phyloP scores from a whole-genome alignment of 768 basidiomycete species.

The Russula vinacea region DNA sequence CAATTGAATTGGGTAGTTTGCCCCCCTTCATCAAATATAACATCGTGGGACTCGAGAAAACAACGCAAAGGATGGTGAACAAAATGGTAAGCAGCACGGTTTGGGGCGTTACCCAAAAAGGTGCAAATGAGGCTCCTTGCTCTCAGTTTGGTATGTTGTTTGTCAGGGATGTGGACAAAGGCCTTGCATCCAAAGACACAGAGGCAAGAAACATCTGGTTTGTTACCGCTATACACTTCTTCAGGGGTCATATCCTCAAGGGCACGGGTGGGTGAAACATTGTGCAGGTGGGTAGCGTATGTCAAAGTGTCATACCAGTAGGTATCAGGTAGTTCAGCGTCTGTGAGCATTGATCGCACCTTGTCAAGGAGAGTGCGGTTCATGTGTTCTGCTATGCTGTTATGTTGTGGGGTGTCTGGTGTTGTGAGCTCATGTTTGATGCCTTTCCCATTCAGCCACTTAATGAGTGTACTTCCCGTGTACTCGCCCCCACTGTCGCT shows the following conservation, averaged over 20 bases:
- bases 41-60: constrained; percentile 14
- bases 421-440: too few relatives aligned
- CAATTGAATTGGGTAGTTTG: background rate
- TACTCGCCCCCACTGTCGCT: too few relatives aligned
- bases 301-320: constrained; percentile 25
- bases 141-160: constrained; percentile 22
- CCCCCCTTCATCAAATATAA: constrained; percentile 27
- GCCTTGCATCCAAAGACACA: constrained; percentile 25
- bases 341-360: constrained; percentile 26
- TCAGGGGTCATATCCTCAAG: constrained; percentile 27
- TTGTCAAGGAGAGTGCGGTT: constrained; percentile 27
- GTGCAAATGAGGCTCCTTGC: constrained; percentile 18
- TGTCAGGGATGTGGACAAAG: constrained; percentile 13
- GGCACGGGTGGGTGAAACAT: constrained; percentile 9
- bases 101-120: constrained; percentile 24
- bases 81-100: constrained; percentile 24
- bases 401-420: too few relatives aligned
- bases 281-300: background rate
- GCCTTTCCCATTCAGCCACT: too few relatives aligned
- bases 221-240: constrained; percentile 25
- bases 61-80: constrained; percentile 1
- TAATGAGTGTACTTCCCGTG: too few relatives aligned
- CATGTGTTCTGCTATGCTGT: too few relatives aligned
- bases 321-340: constrained; percentile 9
- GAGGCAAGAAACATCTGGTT: constrained; percentile 20